These are phyloP conservation scores for Penstemon davidsonii DNA, from an alignment of 257 asterid genomes.

Conservation along the genomic window DNA sequence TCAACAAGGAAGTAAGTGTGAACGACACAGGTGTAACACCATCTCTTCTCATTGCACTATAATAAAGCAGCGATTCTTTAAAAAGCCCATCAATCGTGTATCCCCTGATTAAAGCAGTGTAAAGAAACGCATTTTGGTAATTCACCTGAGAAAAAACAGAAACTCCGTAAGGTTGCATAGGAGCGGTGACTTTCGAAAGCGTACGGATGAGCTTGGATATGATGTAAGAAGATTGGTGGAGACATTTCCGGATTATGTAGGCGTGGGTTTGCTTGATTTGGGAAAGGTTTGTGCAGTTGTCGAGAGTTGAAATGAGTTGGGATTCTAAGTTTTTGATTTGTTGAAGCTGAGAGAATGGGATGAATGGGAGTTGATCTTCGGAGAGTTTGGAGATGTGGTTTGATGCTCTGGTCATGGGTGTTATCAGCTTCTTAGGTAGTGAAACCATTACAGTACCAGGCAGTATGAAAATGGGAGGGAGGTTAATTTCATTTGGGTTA, in stretches of 20 bases:
- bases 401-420: constrained; percentile 33
- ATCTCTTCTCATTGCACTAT: constrained; percentile 55
- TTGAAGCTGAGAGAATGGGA: constrained; percentile 65
- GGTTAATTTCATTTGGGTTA: too few relatives aligned
- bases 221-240: constrained; percentile 72
- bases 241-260: constrained; percentile 54
- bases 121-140: constrained; percentile 67
- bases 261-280: constrained; percentile 78
- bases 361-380: constrained; percentile 39
- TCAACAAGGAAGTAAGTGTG: constrained; percentile 65
- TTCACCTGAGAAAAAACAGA: constrained; percentile 53
- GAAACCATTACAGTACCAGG: constrained; percentile 47
- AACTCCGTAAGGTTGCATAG: constrained; percentile 53
- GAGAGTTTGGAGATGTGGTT: constrained; percentile 17
- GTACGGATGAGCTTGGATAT: constrained; percentile 63
- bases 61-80: constrained; percentile 48
- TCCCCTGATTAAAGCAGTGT: constrained; percentile 75
- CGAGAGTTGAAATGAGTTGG: constrained; percentile 51
- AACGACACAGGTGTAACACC: constrained; percentile 65
- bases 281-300: constrained; percentile 45
- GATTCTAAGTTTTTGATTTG: constrained; percentile 52
- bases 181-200: constrained; percentile 49
- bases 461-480: too few relatives aligned
- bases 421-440: constrained; percentile 38
- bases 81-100: constrained; percentile 44